These are phyloP conservation scores for Hypericum androsaemum DNA, from an alignment of 345 rosid species.

Conservation along the genomic window DNA sequence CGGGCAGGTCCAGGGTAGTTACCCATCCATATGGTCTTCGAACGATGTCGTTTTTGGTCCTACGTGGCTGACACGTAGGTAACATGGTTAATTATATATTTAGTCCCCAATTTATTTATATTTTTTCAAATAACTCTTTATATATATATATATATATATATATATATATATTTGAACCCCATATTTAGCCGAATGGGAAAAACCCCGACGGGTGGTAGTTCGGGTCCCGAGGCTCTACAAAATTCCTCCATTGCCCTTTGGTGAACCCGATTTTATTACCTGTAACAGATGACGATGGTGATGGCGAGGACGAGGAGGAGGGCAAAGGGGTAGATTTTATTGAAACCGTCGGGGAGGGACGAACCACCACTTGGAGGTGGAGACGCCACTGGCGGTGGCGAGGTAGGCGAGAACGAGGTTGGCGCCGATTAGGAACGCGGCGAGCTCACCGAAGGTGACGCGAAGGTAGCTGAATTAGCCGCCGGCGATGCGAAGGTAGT, in stretches of 20 bases:
- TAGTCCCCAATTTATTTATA: too few relatives aligned
- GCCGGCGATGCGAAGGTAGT: too few relatives aligned
- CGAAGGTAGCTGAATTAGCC: too few relatives aligned
- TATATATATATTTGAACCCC: too few relatives aligned
- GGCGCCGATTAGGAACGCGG: conserved; percentile 83
- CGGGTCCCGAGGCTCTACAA: conserved; percentile 39
- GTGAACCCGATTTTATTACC: conserved; percentile 43
- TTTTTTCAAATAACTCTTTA: too few relatives aligned
- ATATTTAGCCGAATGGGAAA: conserved; percentile 67
- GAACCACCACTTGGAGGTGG: conserved; percentile 60
- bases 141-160: too few relatives aligned
- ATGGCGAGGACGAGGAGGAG: conserved; percentile 39
- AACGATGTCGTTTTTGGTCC: too few relatives aligned
- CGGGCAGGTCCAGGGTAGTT: too few relatives aligned
- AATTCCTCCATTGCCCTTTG: conserved; percentile 56
- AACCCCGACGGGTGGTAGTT: conserved; percentile 57
- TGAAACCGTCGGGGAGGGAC: conserved; percentile 56
- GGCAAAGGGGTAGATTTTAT: conserved; percentile 62
- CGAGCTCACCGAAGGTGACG: conserved; percentile 82
- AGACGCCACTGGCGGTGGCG: conserved; percentile 59
- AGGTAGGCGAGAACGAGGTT: conserved; percentile 60
- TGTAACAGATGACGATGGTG: conserved; percentile 63
- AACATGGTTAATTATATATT: too few relatives aligned
- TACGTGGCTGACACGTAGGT: too few relatives aligned
- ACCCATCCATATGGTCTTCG: too few relatives aligned